Evolutionary conservation across 164 flowering plant species (phyloP).

Genomic region (Magnolia kwangsiensis): DNA sequence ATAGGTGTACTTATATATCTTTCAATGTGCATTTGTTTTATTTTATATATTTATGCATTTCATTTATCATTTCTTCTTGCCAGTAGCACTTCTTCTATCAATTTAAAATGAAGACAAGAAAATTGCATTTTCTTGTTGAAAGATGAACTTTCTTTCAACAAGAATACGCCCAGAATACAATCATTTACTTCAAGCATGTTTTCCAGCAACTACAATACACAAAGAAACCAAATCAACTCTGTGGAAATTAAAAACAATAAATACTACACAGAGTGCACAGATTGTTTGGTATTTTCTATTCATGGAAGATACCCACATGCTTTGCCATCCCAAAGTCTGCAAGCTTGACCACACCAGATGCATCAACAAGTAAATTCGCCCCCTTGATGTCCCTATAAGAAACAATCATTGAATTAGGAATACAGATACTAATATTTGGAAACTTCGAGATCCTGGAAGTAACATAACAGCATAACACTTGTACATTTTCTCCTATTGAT

Average conservation of each 20-base stretch:
- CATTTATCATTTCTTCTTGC: no score
- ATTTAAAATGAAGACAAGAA: no score
- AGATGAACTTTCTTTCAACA: no score
- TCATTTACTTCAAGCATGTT: not conserved
- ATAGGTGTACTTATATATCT: no score
- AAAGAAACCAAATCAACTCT: not conserved
- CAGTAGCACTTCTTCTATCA: no score
- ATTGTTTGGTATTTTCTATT: not conserved
- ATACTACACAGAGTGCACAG: not conserved
- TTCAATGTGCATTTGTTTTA: no score
- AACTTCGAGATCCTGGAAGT: not conserved
- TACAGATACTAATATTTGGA: not conserved
- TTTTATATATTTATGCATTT: no score
- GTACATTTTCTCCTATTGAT: not conserved
- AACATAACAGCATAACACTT: not conserved
- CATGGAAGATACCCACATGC: slow-evolving; percentile 56
- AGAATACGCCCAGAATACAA: not conserved
- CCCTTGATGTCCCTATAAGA: slow-evolving; percentile 88
- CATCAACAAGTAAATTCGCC: slow-evolving; percentile 93
- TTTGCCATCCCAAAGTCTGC: slow-evolving; percentile 99
- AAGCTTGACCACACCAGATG: slow-evolving; percentile 90
- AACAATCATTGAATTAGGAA: not conserved
- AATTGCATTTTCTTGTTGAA: no score
- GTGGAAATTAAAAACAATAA: not conserved
- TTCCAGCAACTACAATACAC: not conserved